Percentiles rank a stretch among this genome's conserved stretches.
These are phyloP conservation scores for Colletotrichum cordylinicola DNA, from an alignment of 2,329 filamentous ascomycete genomes.

Conservation along the genomic window DNA sequence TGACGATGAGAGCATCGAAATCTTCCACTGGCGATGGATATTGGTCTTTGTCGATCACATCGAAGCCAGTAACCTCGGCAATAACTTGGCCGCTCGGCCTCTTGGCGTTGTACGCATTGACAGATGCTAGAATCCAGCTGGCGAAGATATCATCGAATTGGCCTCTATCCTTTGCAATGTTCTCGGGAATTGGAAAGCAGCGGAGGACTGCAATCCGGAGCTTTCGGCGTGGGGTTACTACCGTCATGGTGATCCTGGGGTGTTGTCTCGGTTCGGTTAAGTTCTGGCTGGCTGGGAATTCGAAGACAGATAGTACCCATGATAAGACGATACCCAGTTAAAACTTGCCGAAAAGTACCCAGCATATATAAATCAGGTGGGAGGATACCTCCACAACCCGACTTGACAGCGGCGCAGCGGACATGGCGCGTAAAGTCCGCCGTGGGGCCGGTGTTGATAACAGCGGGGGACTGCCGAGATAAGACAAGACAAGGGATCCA, in stretches of 20 bases:
- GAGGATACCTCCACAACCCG: not conserved
- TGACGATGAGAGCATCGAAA: constrained; percentile 43
- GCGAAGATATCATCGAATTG: not conserved
- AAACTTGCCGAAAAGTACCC: not conserved
- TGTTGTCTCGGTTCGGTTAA: not conserved
- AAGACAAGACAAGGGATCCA: not conserved
- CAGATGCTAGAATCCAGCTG: not conserved
- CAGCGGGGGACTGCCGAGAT: not conserved
- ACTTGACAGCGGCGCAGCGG: not conserved
- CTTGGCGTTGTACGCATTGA: not conserved
- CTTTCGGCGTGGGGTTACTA: not conserved
- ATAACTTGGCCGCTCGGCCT: not conserved
- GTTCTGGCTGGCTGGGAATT: not conserved
- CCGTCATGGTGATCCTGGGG: not conserved
- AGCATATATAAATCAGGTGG: not conserved
- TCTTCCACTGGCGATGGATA: constrained; percentile 35
- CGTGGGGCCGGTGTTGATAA: not conserved
- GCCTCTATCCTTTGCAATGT: not conserved
- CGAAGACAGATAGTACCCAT: not conserved
- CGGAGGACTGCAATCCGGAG: not conserved
- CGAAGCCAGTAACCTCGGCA: constrained; percentile 35
- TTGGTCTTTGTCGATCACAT: constrained; percentile 34
- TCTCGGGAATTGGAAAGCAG: not conserved
- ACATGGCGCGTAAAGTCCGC: not conserved
- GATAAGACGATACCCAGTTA: not conserved